A percentile compares a stretch with the other conserved stretches of the same genome.
These are phyloP conservation scores for Wilhelminamyces savonicus DNA, from an alignment of 805 yeast species.

Conservation along the genomic window DNA sequence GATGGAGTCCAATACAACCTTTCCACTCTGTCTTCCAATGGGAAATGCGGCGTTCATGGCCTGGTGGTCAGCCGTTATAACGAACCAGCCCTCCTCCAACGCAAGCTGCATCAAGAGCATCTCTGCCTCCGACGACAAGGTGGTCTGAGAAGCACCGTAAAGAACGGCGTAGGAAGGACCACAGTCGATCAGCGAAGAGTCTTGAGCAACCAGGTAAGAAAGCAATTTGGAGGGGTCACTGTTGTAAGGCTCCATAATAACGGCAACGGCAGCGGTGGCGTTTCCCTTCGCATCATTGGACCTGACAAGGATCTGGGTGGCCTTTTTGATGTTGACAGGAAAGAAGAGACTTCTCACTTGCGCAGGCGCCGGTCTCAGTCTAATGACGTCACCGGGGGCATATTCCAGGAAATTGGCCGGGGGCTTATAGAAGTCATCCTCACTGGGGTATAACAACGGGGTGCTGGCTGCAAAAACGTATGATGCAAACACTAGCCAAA, in stretches of 20 bases:
- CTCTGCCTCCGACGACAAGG: constrained; percentile 10
- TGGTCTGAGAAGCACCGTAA: constrained; percentile 6
- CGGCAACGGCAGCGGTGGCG: constrained; percentile 18
- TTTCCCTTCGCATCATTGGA: constrained; percentile 17
- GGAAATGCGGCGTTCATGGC: constrained; percentile 26
- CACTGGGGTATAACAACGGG: background rate
- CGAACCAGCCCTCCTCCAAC: constrained; percentile 24
- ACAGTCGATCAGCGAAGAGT: constrained; percentile 19
- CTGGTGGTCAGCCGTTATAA: constrained; percentile 29
- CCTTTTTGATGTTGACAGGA: constrained; percentile 13
- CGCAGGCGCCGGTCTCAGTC: constrained; percentile 13
- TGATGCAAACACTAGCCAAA: no score
- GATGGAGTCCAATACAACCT: constrained; percentile 23
- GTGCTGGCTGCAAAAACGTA: no score
- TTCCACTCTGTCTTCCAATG: constrained; percentile 26
- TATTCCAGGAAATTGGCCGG: constrained; percentile 15
- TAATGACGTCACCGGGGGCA: constrained; percentile 18
- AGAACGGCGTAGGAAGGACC: constrained; percentile 20
- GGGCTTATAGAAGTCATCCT: constrained; percentile 19
- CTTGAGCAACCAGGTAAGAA: constrained; percentile 25
- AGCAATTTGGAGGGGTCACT: constrained; percentile 20
- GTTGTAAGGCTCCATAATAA: constrained; percentile 23
- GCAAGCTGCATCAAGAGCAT: constrained; percentile 7
- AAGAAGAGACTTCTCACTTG: constrained; percentile 10
- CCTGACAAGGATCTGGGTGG: constrained; percentile 9